Conservation (phyloP, 345 rosid species). For the Schrenkiella parvula region DNA sequence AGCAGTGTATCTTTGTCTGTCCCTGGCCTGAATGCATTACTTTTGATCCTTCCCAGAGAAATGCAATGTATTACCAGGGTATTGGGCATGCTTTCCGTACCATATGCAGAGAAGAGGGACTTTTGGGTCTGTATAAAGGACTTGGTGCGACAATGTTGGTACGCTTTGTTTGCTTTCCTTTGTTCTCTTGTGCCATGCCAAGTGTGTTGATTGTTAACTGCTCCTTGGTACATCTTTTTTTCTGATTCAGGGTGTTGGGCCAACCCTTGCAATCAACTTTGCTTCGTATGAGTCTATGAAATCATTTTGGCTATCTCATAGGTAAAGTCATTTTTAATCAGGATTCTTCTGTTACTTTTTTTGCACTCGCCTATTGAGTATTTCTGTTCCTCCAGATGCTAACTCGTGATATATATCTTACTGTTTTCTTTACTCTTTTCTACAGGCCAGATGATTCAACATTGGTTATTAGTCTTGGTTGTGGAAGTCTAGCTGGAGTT, state of each 20-base stretch:
- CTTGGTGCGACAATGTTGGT: conserved; percentile 97
- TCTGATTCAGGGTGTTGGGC: conserved; percentile 79
- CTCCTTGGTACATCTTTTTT: background rate
- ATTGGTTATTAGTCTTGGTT: conserved; percentile 56
- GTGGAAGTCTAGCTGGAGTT: conserved; percentile 93
- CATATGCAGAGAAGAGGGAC: conserved; percentile 80
- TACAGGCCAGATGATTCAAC: conserved; percentile 72
- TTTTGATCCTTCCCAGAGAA: conserved; percentile 50
- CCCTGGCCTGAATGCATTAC: background rate
- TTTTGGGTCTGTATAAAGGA: conserved; percentile 87
- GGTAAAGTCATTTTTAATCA: conserved; percentile 38
- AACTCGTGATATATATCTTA: background rate
- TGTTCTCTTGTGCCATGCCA: background rate
- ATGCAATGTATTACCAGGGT: conserved; percentile 73
- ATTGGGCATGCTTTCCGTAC: conserved; percentile 68
- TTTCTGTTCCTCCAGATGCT: background rate
- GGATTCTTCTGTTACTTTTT: background rate
- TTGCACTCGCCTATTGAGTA: background rate
- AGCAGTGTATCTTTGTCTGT: conserved; percentile 4
- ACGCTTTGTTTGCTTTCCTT: conserved; percentile 19
- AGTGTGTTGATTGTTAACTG: conserved; percentile 3
- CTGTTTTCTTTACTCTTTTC: background rate
- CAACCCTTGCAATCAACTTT: conserved; percentile 88
- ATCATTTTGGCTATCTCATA: conserved; percentile 64
- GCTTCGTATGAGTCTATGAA: conserved; percentile 66